phyloP scores from a whole-genome alignment of 2,329 filamentous ascomycete species.

The Nakataea oryzae region DNA sequence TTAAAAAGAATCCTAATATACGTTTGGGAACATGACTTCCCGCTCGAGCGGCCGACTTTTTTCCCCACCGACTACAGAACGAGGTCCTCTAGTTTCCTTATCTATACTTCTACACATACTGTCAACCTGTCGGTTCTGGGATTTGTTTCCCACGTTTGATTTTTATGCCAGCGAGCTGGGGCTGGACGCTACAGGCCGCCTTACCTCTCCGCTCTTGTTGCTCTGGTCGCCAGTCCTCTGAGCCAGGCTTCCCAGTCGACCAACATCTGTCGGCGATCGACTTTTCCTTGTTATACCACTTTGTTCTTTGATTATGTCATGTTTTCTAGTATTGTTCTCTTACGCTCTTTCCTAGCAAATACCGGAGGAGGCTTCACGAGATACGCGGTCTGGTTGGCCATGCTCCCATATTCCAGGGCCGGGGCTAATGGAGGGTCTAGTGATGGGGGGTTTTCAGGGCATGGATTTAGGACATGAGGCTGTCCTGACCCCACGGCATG shows the following conservation, averaged over 20 bases:
- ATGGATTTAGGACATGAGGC: too few species aligned
- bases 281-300: background rate
- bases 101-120: background rate
- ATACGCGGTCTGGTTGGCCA: background rate
- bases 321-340: background rate
- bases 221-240: background rate
- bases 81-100: background rate
- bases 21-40: background rate
- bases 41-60: background rate
- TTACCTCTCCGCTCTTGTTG: background rate
- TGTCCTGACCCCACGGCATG: too few species aligned
- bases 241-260: background rate
- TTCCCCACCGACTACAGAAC: background rate
- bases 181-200: background rate
- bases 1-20: background rate
- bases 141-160: background rate
- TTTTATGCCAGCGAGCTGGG: background rate
- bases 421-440: background rate
- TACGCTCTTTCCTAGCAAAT: background rate
- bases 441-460: background rate
- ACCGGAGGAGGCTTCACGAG: background rate
- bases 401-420: background rate
- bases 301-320: background rate
- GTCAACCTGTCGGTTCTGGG: background rate
- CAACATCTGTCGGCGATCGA: too few species aligned